Conservation (phyloP, 345 rosid species). For the Lumnitzera littorea region DNA sequence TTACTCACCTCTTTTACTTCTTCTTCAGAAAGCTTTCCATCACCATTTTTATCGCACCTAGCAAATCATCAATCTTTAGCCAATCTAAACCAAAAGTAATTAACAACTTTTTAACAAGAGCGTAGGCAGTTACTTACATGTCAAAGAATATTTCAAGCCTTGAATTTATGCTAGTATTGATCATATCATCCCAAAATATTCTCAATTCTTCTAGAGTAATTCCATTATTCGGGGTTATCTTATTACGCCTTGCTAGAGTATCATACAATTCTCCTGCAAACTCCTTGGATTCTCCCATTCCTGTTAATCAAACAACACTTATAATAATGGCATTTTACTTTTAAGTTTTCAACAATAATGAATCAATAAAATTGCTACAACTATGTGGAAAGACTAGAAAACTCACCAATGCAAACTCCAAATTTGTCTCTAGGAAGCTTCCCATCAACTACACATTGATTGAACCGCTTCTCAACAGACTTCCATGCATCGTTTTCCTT, state of each 20-base stretch:
- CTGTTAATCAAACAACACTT: slow-evolving; percentile 17
- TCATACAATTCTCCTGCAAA: slow-evolving; percentile 75
- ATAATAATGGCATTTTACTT: not conserved
- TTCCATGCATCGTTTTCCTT: slow-evolving; percentile 79
- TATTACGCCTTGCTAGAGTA: slow-evolving; percentile 66
- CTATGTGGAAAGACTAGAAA: no score
- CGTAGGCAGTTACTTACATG: slow-evolving; percentile 36
- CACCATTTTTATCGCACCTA: slow-evolving; percentile 98
- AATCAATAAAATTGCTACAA: no score
- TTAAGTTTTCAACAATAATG: not conserved
- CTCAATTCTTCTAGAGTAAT: slow-evolving; percentile 55
- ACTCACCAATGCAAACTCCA: slow-evolving; percentile 67
- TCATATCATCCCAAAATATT: slow-evolving; percentile 88
- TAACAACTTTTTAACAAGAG: not conserved
- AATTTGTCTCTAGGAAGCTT: slow-evolving; percentile 57
- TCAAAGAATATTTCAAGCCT: slow-evolving; percentile 92
- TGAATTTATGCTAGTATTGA: slow-evolving; percentile 61
- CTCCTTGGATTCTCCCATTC: slow-evolving; percentile 88
- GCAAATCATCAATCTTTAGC: not conserved
- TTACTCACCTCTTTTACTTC: slow-evolving; percentile 77
- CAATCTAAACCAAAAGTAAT: no score
- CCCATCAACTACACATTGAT: slow-evolving; percentile 52
- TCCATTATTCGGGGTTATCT: slow-evolving; percentile 40
- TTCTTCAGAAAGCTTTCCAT: slow-evolving; percentile 76
- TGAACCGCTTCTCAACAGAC: slow-evolving; percentile 66